Evolutionary conservation across 2,329 filamentous ascomycete species (phyloP).

Genomic region (Canariomyces notabilis): DNA sequence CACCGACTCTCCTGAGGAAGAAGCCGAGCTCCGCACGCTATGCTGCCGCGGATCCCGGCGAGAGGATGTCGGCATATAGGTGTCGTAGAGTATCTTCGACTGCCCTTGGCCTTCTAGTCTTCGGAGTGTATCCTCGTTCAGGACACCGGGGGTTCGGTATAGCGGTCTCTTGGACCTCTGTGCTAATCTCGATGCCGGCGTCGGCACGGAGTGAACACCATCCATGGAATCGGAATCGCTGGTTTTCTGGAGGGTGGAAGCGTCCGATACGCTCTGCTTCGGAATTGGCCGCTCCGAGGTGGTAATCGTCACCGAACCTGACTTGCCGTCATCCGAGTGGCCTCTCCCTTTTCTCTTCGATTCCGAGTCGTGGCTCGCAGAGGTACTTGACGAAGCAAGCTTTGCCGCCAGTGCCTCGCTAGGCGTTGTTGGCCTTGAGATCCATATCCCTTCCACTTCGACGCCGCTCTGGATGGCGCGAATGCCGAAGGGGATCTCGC

Average conservation of each 20-base stretch:
- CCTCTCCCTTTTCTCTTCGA: conserved; percentile 15
- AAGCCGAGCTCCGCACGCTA: conserved; percentile 21
- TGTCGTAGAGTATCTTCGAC: conserved; percentile 13
- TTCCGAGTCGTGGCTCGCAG: conserved; percentile 17
- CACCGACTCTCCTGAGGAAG: conserved; percentile 24
- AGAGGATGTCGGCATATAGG: conserved; percentile 21
- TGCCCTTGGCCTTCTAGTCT: conserved; percentile 24
- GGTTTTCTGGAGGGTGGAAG: conserved; percentile 11
- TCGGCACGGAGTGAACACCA: conserved; percentile 6
- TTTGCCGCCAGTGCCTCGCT: conserved; percentile 21
- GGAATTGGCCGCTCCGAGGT: not conserved
- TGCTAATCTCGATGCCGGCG: conserved; percentile 17
- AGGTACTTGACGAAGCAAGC: conserved; percentile 18
- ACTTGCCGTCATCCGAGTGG: conserved; percentile 12
- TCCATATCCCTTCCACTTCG: conserved; percentile 81
- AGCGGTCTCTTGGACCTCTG: conserved; percentile 4
- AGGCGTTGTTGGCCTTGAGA: conserved; percentile 49
- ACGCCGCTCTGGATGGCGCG: conserved; percentile 79
- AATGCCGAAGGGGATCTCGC: conserved; percentile 78
- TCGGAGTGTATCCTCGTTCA: conserved; percentile 28
- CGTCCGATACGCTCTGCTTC: conserved; percentile 10
- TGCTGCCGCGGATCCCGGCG: conserved; percentile 13
- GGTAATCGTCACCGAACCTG: conserved; percentile 7
- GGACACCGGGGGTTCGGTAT: not conserved
- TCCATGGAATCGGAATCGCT: conserved; percentile 12